phyloP scores from a whole-genome alignment of 2,329 filamentous ascomycete species.

The Leptographium flavum region DNA sequence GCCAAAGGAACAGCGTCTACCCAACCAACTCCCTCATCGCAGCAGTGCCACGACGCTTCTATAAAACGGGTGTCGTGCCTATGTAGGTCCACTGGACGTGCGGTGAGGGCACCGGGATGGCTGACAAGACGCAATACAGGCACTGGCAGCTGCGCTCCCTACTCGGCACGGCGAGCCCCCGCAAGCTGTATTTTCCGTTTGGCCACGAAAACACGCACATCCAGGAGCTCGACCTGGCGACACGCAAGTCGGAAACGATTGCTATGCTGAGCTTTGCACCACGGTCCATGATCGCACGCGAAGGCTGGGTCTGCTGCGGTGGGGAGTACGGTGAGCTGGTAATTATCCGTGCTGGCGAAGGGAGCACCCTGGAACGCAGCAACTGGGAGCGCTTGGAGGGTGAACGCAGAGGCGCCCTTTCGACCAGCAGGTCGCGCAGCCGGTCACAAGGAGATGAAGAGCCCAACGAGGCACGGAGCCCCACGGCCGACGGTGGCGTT shows the following conservation, averaged over 20 bases:
- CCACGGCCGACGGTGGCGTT: conserved; percentile 15
- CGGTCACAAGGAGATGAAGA: background rate
- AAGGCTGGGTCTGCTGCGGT: conserved; percentile 83
- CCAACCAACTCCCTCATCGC: conserved; percentile 53
- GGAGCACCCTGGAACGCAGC: conserved; percentile 12
- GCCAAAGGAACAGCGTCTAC: conserved; percentile 35
- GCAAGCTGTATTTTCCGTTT: conserved; percentile 74
- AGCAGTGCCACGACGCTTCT: conserved; percentile 48
- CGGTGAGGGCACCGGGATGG: background rate
- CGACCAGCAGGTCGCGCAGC: no score
- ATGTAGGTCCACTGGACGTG: conserved; percentile 31
- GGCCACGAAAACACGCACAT: conserved; percentile 51
- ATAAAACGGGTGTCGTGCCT: conserved; percentile 50
- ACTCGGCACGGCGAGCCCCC: conserved; percentile 64
- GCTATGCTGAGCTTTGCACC: conserved; percentile 58
- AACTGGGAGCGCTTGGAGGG: background rate
- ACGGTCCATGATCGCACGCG: conserved; percentile 74
- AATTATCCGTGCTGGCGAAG: conserved; percentile 50
- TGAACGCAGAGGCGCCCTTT: background rate
- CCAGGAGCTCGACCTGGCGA: conserved; percentile 54
- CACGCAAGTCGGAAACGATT: conserved; percentile 58
- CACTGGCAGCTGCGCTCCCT: conserved; percentile 86
- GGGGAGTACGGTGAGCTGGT: conserved; percentile 81
- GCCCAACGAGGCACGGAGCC: no score
- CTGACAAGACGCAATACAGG: conserved; percentile 24